These are phyloP conservation scores for Mollisia scopiformis DNA, from an alignment of 2,329 filamentous ascomycete genomes.

Conservation along the genomic window DNA sequence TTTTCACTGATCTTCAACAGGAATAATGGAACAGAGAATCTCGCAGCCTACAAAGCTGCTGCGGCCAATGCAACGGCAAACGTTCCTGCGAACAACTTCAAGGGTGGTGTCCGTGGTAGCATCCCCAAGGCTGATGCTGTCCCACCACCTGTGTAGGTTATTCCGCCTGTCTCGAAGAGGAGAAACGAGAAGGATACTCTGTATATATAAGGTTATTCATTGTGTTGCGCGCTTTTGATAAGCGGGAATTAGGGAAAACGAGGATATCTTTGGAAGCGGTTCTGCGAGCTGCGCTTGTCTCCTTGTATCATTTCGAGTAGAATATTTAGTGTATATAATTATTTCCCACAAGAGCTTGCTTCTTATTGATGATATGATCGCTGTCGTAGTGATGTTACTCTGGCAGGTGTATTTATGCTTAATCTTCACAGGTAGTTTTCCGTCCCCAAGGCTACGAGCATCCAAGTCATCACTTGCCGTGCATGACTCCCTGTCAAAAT, in stretches of 20 bases:
- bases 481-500: too few species aligned
- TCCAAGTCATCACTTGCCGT: too few species aligned
- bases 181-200: neutral
- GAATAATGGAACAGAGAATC: conserved; percentile 3
- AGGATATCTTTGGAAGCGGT: neutral
- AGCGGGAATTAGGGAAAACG: neutral
- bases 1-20: neutral
- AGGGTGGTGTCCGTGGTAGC: conserved; percentile 7
- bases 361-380: neutral
- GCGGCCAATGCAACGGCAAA: conserved; percentile 12
- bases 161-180: neutral
- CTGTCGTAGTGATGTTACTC: too few species aligned
- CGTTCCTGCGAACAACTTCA: conserved; percentile 6
- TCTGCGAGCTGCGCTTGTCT: neutral
- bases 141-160: conserved; percentile 4
- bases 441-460: too few species aligned
- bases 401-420: too few species aligned
- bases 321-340: neutral
- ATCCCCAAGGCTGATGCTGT: conserved; percentile 11
- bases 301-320: neutral
- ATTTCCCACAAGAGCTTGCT: neutral
- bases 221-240: neutral
- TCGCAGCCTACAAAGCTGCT: conserved; percentile 10
- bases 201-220: neutral
- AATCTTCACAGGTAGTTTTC: too few species aligned